Base-by-base conservation (phyloP, 2,329 filamentous ascomycete species). In the Orbilia brochopaga region DNA sequence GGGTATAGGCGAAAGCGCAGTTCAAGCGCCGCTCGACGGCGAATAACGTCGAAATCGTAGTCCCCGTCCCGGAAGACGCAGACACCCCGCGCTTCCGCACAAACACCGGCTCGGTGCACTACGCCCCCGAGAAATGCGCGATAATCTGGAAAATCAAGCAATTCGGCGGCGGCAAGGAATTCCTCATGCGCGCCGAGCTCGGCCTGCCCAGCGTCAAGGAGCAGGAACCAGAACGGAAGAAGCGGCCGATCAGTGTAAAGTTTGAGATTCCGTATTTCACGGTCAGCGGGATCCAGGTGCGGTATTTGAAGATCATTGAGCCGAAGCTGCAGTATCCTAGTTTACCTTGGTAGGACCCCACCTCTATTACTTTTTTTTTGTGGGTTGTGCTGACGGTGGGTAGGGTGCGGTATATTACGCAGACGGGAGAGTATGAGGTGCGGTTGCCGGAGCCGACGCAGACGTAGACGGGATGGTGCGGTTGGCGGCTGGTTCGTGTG, bases 141-240 rank as follows among this genome's bases (percentile, higher is more conserved):
- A 99, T 99, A 76, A 90, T 99, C 56, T 99, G 94, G 94, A 99
- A 99, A 84, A 99, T 99, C 80, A 99, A 99, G 84, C 94, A 99
- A 78, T 99, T 99, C 80, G 94, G 94, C 50, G 94, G 94, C n/a
- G 87, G 88, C 76, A 99, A 99, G 81, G 94, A 99, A 79, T 99
- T 99, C 78, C 84, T 99, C 76, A 99, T 99, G 94, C 90, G 94
- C 64, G 94, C 94, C 17, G 94, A 99, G 82, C 85, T 99, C 11
- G 94, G 94, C 55, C 83, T 99, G 48, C 94, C 94, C 0, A 96
- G 91, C 67, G 94, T 99, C 19, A 97, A 97, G 82, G 90, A 90
- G 19, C 86, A 86, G 65, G 76, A 77, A 23, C 76, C 76, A 5
- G 76, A 77, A 46, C 74, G 76, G 63, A 77, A 77, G 63, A 99